These are phyloP conservation scores for Lanmaoa rubissima DNA, from an alignment of 768 basidiomycete species.

Conservation along the genomic window DNA sequence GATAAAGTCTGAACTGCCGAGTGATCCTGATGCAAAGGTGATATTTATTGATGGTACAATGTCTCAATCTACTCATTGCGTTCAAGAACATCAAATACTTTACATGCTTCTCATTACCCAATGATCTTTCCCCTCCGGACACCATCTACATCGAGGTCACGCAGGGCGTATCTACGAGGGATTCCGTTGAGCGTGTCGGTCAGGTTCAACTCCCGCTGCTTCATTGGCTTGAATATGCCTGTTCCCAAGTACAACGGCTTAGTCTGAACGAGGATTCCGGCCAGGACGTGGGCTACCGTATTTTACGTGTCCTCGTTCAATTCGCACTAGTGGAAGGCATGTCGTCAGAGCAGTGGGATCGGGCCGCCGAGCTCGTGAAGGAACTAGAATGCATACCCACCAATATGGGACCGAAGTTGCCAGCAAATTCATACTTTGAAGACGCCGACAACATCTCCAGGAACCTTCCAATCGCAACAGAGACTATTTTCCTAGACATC, in stretches of 20 bases:
- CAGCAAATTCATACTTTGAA: neutral
- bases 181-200: neutral
- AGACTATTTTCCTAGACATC: too few relatives aligned
- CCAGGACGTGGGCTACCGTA: neutral
- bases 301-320: neutral
- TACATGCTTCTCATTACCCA: neutral
- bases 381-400: neutral
- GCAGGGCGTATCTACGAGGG: neutral
- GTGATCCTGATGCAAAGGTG: neutral
- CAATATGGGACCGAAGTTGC: neutral
- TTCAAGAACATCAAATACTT: neutral
- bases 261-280: neutral
- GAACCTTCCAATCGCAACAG: neutral
- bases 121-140: neutral
- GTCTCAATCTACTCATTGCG: neutral
- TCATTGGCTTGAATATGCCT: neutral
- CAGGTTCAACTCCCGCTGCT: neutral
- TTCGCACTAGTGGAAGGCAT: neutral
- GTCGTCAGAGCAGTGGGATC: neutral
- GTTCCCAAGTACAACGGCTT: neutral
- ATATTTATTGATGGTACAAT: neutral
- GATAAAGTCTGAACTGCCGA: neutral
- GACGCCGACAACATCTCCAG: neutral
- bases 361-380: neutral
- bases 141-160: neutral